Percentiles rank a stretch among this genome's conserved stretches.
phyloP scores from a whole-genome alignment of 2,329 filamentous ascomycete species.

The Ophiocordyceps camponoti-saundersi region DNA sequence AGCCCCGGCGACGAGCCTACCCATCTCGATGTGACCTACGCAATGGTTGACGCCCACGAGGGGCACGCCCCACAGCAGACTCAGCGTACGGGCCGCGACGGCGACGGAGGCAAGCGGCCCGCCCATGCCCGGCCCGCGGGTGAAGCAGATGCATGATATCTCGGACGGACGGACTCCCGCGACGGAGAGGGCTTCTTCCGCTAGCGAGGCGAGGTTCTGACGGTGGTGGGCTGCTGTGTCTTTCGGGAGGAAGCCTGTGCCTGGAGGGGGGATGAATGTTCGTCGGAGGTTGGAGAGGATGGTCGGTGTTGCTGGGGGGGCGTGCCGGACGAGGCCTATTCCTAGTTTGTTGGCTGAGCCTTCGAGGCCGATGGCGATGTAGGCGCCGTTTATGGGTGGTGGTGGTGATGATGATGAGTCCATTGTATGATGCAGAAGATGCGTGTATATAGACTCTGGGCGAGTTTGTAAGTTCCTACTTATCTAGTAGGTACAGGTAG shows the following conservation, averaged over 20 bases:
- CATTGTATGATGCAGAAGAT: no score
- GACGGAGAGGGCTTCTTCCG: slow-evolving; percentile 59
- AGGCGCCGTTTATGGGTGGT: slow-evolving; percentile 15
- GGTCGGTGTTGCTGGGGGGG: slow-evolving; percentile 27
- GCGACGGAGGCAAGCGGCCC: slow-evolving; percentile 79
- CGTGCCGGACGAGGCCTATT: slow-evolving; percentile 78
- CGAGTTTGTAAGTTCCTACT: no score
- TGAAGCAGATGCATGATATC: slow-evolving; percentile 76
- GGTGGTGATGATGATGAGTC: neutral
- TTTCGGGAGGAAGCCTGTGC: slow-evolving; percentile 88
- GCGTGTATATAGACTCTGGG: no score
- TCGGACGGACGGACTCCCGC: slow-evolving; percentile 24
- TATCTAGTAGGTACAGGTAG: no score
- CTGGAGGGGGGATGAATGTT: slow-evolving; percentile 82
- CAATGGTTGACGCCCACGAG: slow-evolving; percentile 95
- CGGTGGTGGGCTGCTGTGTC: slow-evolving; percentile 92
- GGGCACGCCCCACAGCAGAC: slow-evolving; percentile 72
- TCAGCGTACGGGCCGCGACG: slow-evolving; percentile 65
- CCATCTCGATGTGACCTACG: slow-evolving; percentile 98
- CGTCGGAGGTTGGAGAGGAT: slow-evolving; percentile 90
- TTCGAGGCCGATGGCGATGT: slow-evolving; percentile 50
- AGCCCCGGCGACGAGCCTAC: slow-evolving; percentile 77
- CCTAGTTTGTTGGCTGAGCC: slow-evolving; percentile 97
- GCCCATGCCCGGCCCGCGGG: slow-evolving; percentile 90
- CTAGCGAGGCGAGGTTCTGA: slow-evolving; percentile 64